Evolutionary conservation across 495 filamentous ascomycete genomes (phyloP).

Genomic region (Clavariopsis aquatica): DNA sequence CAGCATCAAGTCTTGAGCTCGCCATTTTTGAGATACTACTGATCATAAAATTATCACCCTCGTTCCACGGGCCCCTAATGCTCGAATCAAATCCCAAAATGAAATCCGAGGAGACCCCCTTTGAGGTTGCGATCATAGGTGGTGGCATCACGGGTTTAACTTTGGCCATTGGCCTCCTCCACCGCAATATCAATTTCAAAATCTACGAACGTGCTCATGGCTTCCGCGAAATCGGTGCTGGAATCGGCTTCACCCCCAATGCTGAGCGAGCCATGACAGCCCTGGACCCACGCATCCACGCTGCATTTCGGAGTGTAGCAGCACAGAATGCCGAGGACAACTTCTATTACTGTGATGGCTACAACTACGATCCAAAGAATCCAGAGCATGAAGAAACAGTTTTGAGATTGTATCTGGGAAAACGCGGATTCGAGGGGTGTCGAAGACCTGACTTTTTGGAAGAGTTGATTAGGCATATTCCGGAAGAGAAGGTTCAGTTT

Average conservation of each 20-base stretch:
- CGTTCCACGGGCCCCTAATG: not conserved
- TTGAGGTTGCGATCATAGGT: slow-evolving; percentile 40
- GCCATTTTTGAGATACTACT: too few species aligned
- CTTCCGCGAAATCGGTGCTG: slow-evolving; percentile 50
- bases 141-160: slow-evolving; percentile 50
- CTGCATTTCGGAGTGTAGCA: slow-evolving; percentile 21
- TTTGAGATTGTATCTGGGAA: not conserved
- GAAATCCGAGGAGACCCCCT: not conserved
- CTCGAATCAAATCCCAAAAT: not conserved
- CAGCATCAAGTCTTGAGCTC: too few species aligned
- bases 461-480: not conserved
- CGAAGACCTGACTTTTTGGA: not conserved
- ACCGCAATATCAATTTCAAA: slow-evolving; percentile 43
- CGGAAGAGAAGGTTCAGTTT: not conserved
- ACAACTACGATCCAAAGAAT: not conserved
- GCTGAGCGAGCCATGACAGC: slow-evolving; percentile 35
- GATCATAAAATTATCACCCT: too few species aligned
- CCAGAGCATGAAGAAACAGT: not conserved
- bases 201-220: slow-evolving; percentile 49
- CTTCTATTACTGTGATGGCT: not conserved
- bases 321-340: slow-evolving; percentile 36
- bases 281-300: slow-evolving; percentile 35
- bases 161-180: slow-evolving; percentile 47
- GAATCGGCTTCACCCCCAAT: slow-evolving; percentile 50
- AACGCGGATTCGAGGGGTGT: not conserved